Conservation (phyloP, 140 eudicot species). For the Cichorium intybus region DNA sequence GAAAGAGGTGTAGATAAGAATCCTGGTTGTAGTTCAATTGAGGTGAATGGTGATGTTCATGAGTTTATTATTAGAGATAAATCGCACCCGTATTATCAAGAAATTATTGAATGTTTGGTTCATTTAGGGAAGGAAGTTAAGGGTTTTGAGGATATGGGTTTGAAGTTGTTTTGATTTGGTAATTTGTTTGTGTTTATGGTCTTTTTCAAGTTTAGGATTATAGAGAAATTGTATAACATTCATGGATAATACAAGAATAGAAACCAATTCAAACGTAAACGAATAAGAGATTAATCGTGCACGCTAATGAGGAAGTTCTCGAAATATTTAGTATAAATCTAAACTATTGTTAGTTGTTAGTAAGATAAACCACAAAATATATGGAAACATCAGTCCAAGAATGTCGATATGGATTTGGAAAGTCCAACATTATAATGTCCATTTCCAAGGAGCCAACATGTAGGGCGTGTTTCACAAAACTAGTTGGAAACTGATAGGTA, state of each 20-base stretch:
- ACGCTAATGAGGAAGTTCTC: not conserved
- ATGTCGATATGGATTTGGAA: too few species aligned
- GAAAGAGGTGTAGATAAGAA: constrained; percentile 66
- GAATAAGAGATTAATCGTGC: not conserved
- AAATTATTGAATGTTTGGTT: constrained; percentile 48
- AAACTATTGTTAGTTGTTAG: constrained; percentile 72
- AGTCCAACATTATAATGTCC: too few species aligned
- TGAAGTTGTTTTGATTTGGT: not conserved
- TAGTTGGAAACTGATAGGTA: too few species aligned
- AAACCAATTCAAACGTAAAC: too few species aligned
- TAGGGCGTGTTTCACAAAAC: too few species aligned
- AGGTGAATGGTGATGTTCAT: constrained; percentile 49
- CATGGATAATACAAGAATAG: not conserved
- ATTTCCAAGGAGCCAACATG: too few species aligned
- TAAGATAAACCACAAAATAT: constrained; percentile 60
- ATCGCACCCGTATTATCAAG: constrained; percentile 53
- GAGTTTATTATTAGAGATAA: constrained; percentile 72
- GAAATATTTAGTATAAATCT: constrained; percentile 44
- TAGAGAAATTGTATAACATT: not conserved
- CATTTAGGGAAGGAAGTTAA: constrained; percentile 51
- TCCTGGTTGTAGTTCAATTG: constrained; percentile 85
- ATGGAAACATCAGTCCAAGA: too few species aligned
- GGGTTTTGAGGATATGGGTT: constrained; percentile 22
- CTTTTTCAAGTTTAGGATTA: not conserved
- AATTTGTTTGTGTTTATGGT: not conserved